These are phyloP conservation scores for Candida xiaguanensis DNA, from an alignment of 805 yeast genomes.

Conservation along the genomic window DNA sequence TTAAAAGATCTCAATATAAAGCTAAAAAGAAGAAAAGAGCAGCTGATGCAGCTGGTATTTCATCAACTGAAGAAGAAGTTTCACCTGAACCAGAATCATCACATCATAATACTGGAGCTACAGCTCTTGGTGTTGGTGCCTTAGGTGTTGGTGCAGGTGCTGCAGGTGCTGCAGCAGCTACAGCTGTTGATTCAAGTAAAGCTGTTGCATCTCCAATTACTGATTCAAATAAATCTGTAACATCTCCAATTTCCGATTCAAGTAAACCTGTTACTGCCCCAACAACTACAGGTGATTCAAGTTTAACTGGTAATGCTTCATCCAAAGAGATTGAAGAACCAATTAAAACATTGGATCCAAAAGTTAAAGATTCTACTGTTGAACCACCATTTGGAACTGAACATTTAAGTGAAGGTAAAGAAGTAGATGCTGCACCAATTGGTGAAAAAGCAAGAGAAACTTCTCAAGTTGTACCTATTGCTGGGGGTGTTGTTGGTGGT, in stretches of 20 bases:
- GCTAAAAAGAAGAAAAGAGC: conserved; percentile 33
- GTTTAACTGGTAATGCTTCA: too few species aligned
- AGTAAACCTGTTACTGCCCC: too few species aligned
- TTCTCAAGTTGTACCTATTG: conserved; percentile 4
- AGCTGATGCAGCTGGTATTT: conserved; percentile 9
- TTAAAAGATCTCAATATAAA: conserved; percentile 40
- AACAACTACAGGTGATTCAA: too few species aligned
- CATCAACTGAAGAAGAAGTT: conserved; percentile 14
- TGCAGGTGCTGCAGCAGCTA: conserved; percentile 1
- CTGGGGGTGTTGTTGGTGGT: conserved; percentile 7
- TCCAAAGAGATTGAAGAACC: too few species aligned
- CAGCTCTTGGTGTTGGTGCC: conserved; percentile 10
- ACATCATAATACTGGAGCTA: conserved; percentile 10
- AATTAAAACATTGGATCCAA: conserved; percentile 19
- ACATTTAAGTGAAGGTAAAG: conserved; percentile 14
- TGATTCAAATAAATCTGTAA: too few species aligned
- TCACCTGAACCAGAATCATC: conserved; percentile 20
- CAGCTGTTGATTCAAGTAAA: not conserved
- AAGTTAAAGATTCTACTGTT: conserved; percentile 9
- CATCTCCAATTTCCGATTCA: too few species aligned
- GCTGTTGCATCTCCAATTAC: not conserved
- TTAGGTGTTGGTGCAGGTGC: conserved; percentile 10
- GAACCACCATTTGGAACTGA: conserved; percentile 5
- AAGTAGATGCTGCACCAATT: conserved; percentile 21
- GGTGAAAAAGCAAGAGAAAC: conserved; percentile 12